Base-by-base conservation (phyloP, 257 asterid species). In the Orobanche coerulescens region DNA sequence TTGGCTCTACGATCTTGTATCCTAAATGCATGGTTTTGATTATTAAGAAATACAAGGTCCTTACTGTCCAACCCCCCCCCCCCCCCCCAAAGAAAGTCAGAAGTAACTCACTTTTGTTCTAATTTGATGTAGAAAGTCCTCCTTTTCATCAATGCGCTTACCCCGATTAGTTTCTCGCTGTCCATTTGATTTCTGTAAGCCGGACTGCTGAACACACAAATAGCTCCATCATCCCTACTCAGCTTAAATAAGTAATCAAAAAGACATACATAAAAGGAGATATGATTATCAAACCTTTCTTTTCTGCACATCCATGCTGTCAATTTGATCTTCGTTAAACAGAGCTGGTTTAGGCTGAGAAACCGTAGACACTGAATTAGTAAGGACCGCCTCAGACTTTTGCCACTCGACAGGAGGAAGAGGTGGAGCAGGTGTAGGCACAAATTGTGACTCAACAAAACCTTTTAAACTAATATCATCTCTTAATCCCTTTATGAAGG, bases 51-150 rank as follows among this genome's bases (percentile, higher is more conserved):
- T n/a, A n/a, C n/a, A n/a, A n/a, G n/a, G n/a, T n/a, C n/a, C n/a
- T n/a, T n/a, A n/a, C n/a, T n/a, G n/a, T n/a, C n/a, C n/a, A n/a
- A n/a, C n/a, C n/a, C n/a, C n/a, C n/a, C n/a, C n/a, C n/a, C n/a
- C n/a, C n/a, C n/a, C n/a, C n/a, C n/a, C n/a, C n/a, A n/a, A n/a
- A n/a, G n/a, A n/a, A 13, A 64, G 24, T 36, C 39, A 63, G 42
- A 31, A 50, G 64, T 39, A 63, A 71, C 91, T 86, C 62, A 93
- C 99, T 76, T 85, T 93, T 54, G 85, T 68, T 81, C 97, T 81
- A 69, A 93, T 93, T 83, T 93, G 99, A 60, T 84, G 94, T 71
- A 93, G 84, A 62, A 93, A 93, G 71, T 89, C 97, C 15, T 77
- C 84, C 69, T 82, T 86, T 72, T 77, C 91, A 54, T 82, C 86